Base-by-base conservation (phyloP, 169 alveolate species). In the Plasmodium sp. region DNA sequence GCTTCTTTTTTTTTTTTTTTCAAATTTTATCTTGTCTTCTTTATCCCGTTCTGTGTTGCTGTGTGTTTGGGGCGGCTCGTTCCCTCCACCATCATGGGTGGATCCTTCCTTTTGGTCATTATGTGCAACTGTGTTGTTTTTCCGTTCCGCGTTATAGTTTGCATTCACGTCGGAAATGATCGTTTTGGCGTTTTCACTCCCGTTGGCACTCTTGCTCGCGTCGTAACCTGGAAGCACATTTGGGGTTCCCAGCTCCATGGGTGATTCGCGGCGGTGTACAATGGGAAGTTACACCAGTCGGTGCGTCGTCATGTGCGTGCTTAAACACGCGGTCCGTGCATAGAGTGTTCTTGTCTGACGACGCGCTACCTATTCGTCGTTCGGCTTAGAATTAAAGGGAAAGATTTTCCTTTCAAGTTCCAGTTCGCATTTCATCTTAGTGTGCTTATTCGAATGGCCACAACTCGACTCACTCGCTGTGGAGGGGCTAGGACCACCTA, bases 1-100 rank as follows among this genome's bases (percentile, higher is more conserved):
- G 73, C 90, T 79, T 88, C 39, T 88, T 88, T 71, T 88, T 79
- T 73, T 54, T 36, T 88, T 88, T 54, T 88, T 88, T 39, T 88
- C 94, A 88, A 88, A 88, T 88, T 79, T 33, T 56, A 88, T 88
- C 31, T n/a, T 75, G 43, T 43, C 73, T 12, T 88, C 88, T 16
- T 88, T 79, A 18, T 88, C 83, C n/a, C 48, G 12, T n/a, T 79
- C 86, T 12, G 54, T 80, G 7, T 79, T 22, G 27, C 51, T 22
- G 48, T 41, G 31, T 16, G 22, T 51, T 51, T 12, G 62, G 62
- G 27, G 22, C 3, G 22, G 22, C 7, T 7, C 62, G 7, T 14
- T 3, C 62, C 62, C 62, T 51, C 27, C 62, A 51, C 62, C 62
- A 51, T 51, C 62, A 51, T 51, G 62, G 62, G 62, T 51, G 22